phyloP scores from a whole-genome alignment of 108 stramenopile genomes.

The Cyclostephanos tholiformis region DNA sequence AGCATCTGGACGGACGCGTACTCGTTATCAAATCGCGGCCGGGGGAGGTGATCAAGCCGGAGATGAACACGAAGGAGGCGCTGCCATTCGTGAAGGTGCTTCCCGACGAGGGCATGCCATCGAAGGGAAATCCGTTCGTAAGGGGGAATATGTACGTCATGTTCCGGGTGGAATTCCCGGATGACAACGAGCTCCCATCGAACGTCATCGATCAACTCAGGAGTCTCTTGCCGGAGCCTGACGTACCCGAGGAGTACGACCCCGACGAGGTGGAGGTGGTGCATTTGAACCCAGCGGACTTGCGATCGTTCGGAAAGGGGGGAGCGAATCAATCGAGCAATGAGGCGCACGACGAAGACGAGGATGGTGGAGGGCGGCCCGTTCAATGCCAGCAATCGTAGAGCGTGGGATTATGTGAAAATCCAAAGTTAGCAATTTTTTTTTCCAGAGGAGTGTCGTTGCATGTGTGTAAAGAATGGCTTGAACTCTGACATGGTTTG shows the following conservation, averaged over 20 bases:
- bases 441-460: background rate
- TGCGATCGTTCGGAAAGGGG: conserved; percentile 91
- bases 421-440: background rate
- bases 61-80: conserved; percentile 67
- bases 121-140: conserved; percentile 89
- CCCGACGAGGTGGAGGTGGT: conserved; percentile 90
- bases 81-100: conserved; percentile 87
- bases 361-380: conserved; percentile 66
- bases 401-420: background rate
- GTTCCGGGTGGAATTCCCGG: conserved; percentile 92
- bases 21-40: conserved; percentile 66
- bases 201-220: conserved; percentile 62
- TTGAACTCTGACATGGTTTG: too few relatives aligned
- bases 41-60: conserved; percentile 84
- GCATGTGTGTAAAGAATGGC: too few relatives aligned
- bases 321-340: conserved; percentile 54
- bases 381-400: conserved; percentile 95
- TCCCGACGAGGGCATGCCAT: conserved; percentile 96
- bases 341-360: conserved; percentile 83
- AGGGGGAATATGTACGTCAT: conserved; percentile 91
- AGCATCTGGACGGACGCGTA: conserved; percentile 75
- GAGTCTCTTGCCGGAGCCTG: conserved; percentile 71
- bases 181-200: conserved; percentile 53
- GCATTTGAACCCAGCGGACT: conserved; percentile 80
- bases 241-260: conserved; percentile 78